Percentiles rank a stretch among this genome's conserved stretches.
These are phyloP conservation scores for Adenanthera pavonina DNA, from an alignment of 306 rosid species.

Conservation along the genomic window DNA sequence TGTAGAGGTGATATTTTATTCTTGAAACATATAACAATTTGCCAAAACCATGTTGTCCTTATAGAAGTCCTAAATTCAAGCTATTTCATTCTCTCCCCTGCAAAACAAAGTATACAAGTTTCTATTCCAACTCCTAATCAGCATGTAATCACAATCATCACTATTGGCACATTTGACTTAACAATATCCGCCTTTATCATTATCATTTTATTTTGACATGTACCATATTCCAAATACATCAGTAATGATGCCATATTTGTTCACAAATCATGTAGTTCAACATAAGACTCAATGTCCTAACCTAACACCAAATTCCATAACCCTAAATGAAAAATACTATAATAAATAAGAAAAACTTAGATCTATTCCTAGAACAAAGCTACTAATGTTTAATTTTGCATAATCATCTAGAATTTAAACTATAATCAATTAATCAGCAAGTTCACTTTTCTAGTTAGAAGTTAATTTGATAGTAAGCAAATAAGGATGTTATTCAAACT, in stretches of 20 bases:
- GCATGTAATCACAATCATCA: neutral
- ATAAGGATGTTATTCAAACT: too few relatives aligned
- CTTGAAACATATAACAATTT: neutral
- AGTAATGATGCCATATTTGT: neutral
- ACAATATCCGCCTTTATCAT: neutral
- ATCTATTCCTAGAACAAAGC: too few relatives aligned
- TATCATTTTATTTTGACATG: neutral
- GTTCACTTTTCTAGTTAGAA: too few relatives aligned
- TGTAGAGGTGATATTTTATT: neutral
- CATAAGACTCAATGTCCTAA: neutral
- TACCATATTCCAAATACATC: too few relatives aligned
- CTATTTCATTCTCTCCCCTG: neutral
- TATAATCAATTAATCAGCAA: too few relatives aligned
- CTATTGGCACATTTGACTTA: neutral
- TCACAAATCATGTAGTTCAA: neutral
- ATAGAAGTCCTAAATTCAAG: neutral
- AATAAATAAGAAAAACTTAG: too few relatives aligned
- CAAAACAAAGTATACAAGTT: neutral
- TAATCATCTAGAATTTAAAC: too few relatives aligned
- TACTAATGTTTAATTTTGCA: too few relatives aligned
- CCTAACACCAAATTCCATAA: too few relatives aligned
- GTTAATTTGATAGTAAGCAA: too few relatives aligned
- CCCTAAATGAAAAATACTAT: too few relatives aligned
- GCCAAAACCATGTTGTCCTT: neutral
- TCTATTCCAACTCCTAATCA: neutral